phyloP scores from a whole-genome alignment of 2,329 filamentous ascomycete genomes.

The Pseudocercospora crystallina region DNA sequence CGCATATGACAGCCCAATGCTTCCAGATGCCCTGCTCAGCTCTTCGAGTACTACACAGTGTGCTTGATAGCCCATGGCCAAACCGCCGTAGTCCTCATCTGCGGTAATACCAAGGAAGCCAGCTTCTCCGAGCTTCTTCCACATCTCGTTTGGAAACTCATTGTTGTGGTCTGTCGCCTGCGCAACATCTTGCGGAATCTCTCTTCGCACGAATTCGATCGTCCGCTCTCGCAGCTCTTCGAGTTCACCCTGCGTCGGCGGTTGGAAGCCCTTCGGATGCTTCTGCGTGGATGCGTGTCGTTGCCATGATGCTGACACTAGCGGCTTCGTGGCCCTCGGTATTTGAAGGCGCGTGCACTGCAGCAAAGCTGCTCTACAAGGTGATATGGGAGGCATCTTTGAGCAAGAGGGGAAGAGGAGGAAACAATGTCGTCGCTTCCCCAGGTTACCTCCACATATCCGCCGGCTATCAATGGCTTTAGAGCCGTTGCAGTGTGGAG shows the following conservation, averaged over 20 bases:
- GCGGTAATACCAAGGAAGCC: constrained; percentile 90
- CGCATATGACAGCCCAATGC: constrained; percentile 84
- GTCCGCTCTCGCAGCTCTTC: constrained; percentile 79
- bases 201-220: constrained; percentile 82
- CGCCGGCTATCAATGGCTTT: too few relatives aligned
- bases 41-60: constrained; percentile 97
- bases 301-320: constrained; percentile 20
- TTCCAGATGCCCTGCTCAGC: constrained; percentile 78
- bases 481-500: too few relatives aligned
- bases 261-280: constrained; percentile 65
- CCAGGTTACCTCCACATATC: too few relatives aligned
- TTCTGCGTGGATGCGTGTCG: constrained; percentile 62
- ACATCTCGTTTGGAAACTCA: constrained; percentile 87
- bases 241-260: constrained; percentile 71
- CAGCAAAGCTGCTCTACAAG: constrained; percentile 28
- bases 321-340: constrained; percentile 6
- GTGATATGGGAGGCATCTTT: constrained; percentile 23
- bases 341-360: constrained; percentile 14
- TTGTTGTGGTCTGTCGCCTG: constrained; percentile 80
- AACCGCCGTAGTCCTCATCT: constrained; percentile 84
- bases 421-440: not conserved
- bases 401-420: not conserved
- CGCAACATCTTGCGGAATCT: constrained; percentile 82
- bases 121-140: constrained; percentile 88
- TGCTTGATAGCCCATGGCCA: constrained; percentile 93